Percentiles rank a stretch among this genome's conserved stretches.
These are phyloP conservation scores for Arabis hirsuta DNA, from an alignment of 345 rosid species.

Conservation along the genomic window DNA sequence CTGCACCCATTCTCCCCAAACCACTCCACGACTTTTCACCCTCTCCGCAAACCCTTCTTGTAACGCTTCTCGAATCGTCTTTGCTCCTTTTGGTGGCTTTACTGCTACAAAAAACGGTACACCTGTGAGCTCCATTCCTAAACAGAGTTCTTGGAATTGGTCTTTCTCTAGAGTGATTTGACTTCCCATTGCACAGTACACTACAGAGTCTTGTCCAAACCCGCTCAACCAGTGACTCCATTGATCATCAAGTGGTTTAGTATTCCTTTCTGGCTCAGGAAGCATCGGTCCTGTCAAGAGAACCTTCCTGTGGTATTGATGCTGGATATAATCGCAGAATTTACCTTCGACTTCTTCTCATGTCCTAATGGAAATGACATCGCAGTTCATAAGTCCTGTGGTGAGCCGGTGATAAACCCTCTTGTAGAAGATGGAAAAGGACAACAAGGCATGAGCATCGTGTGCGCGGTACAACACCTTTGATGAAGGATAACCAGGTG, in stretches of 20 bases:
- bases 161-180: conserved; percentile 40
- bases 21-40: conserved; percentile 43
- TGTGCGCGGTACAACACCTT: conserved; percentile 4
- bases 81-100: conserved; percentile 47
- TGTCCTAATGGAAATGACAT: conserved; percentile 48
- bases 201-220: conserved; percentile 33
- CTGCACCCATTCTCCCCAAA: conserved; percentile 52
- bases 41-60: conserved; percentile 52
- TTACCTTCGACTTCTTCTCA: conserved; percentile 48
- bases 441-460: conserved; percentile 28
- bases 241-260: conserved; percentile 39
- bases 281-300: conserved; percentile 51
- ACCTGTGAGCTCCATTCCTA: conserved; percentile 50
- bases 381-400: conserved; percentile 37
- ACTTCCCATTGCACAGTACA: conserved; percentile 55
- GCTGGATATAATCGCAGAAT: conserved; percentile 44
- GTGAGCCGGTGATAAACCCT: conserved; percentile 20
- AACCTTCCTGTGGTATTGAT: conserved; percentile 22
- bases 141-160: conserved; percentile 53
- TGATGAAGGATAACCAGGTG: conserved; percentile 46
- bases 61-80: conserved; percentile 49
- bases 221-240: conserved; percentile 20
- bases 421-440: conserved; percentile 23
- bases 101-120: conserved; percentile 47
- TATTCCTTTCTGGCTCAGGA: conserved; percentile 30